Evolutionary conservation across 768 basidiomycete genomes (phyloP), one percentile per base, ranked within the genome.

Genomic region (Hebeloma cylindrosporum): DNA sequence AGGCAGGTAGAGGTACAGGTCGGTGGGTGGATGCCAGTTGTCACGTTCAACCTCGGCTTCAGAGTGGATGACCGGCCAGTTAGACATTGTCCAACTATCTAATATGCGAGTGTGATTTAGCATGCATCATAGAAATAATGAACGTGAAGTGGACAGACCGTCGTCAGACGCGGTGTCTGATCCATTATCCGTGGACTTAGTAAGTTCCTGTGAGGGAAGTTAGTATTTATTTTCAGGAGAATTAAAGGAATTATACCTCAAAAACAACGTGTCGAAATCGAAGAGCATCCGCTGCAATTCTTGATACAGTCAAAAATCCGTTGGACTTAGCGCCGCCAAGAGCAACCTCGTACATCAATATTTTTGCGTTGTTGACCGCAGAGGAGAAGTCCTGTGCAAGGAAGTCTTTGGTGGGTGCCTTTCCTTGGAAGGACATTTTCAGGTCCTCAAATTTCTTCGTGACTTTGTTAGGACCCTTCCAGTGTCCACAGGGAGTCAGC

Each of bases 231-330:
- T n/a, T 34, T 34, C 33, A 17, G 33, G 13, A 31, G 17, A 31
- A n/a, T 31, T 31, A 31, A 31, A 13, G 17, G 30, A 17, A n/a
- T 9, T 20, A 17, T 34, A 34, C 33, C n/a, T 34, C 33, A 17
- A 34, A 34, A n/a, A 34, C n/a, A 7, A 34, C 33, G 21, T 34
- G 33, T 14, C 33, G 33, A n/a, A 34, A 34, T 34, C n/a, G 17
- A n/a, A 34, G 33, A 16, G 21, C 16, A 34, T 34, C n/a, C 16
- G n/a, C 9, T 14, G 10, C 9, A 7, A 16, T 34, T 34, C 33
- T 17, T 16, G 16, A 13, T 10, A 10, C 30, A n/a, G 30, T 10
- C 13, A n/a, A 17, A 31, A 31, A n/a, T n/a, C n/a, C n/a, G n/a
- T n/a, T n/a, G n/a, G n/a, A n/a, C n/a, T n/a, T n/a, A n/a, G n/a